phyloP scores from a whole-genome alignment of 495 filamentous ascomycete genomes.

The Penicillium riverlandense region DNA sequence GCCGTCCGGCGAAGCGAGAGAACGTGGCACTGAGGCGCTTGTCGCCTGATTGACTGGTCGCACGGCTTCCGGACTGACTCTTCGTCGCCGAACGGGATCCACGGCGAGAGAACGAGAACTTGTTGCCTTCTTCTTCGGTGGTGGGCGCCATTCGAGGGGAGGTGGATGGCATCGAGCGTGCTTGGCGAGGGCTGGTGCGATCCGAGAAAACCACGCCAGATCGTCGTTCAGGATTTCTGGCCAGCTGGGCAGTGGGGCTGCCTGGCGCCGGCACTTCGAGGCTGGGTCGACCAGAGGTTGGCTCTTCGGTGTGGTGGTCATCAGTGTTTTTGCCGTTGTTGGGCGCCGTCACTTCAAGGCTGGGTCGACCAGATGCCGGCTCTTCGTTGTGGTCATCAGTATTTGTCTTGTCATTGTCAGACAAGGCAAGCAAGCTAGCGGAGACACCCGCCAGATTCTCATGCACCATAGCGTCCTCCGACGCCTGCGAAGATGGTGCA shows the following conservation, averaged over 20 bases:
- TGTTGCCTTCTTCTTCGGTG: conserved; percentile 43
- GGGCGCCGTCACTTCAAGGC: neutral
- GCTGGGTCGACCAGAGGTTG: conserved; percentile 29
- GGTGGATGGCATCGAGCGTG: conserved; percentile 39
- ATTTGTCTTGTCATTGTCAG: conserved; percentile 1
- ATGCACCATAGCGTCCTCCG: conserved; percentile 21
- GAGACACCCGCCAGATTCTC: conserved; percentile 16
- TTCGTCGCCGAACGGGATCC: conserved; percentile 46
- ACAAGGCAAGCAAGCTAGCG: conserved; percentile 9
- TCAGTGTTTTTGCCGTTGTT: too few relatives aligned
- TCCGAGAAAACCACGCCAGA: conserved; percentile 25
- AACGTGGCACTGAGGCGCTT: conserved; percentile 60
- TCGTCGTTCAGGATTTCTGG: conserved; percentile 7
- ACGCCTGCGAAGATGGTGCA: conserved; percentile 51
- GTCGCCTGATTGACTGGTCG: conserved; percentile 61
- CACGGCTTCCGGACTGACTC: conserved; percentile 54
- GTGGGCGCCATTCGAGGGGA: conserved; percentile 39
- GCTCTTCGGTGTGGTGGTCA: conserved; percentile 16
- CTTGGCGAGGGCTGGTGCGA: conserved; percentile 25
- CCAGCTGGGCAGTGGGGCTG: conserved; percentile 1
- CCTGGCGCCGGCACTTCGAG: conserved; percentile 33
- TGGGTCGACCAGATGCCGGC: conserved; percentile 13
- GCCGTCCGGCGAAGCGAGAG: conserved; percentile 52
- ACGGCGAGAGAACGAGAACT: conserved; percentile 47
- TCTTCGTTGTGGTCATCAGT: conserved; percentile 12